Base-by-base conservation (phyloP, 352 stramenopile genomes). In the Pythium dissimile region DNA sequence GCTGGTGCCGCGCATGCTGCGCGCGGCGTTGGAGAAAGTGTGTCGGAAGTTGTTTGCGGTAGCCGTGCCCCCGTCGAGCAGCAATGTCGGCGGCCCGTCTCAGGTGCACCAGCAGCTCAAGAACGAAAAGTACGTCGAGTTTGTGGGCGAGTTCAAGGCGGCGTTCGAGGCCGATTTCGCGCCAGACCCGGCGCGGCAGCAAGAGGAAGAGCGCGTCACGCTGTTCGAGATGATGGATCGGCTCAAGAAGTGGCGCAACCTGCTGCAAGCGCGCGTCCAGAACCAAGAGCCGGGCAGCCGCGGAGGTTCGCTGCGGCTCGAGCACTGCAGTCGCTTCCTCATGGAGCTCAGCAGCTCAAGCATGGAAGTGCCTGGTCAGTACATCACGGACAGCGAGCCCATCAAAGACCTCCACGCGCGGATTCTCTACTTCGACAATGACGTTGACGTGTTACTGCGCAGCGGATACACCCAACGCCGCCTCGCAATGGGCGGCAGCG, bases 281-380 rank as follows among this genome's bases (percentile, higher is more conserved):
- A 88, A 52, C 73, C 78, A 24, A 79, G 85, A 45, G 26, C 34
- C 20, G 16, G 39, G 38, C 5, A 42, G 38, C 30, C 23, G 48
- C 39, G 16, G 38, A 11, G 42, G 44, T 21, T 90, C 74, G 44
- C 58, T 95, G 18, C 88, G 82, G 20, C 63, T 97, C 15, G 89
- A 97, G 59, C 75, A 88, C 54, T 96, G 86, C 65, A 96, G 87
- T 46, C 86, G 87, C 35, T 86, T 96, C 49, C 59, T 97, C 48
- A 86, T 95, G 49, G 86, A 96, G 69, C 76, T 97, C 5, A 84
- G 77, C 62, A 90, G 70, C 59, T 88, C 85, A 6, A 90, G 80
- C 49, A 89, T 97, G 62, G 91, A 97, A 62, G 84, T 97, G 30
- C 91, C 91, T 0, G 91, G 91, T 2, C 90, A 97, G 73, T 97